Conservation (phyloP, 1,284 basidiomycete species). For the Ustilago esculenta region DNA sequence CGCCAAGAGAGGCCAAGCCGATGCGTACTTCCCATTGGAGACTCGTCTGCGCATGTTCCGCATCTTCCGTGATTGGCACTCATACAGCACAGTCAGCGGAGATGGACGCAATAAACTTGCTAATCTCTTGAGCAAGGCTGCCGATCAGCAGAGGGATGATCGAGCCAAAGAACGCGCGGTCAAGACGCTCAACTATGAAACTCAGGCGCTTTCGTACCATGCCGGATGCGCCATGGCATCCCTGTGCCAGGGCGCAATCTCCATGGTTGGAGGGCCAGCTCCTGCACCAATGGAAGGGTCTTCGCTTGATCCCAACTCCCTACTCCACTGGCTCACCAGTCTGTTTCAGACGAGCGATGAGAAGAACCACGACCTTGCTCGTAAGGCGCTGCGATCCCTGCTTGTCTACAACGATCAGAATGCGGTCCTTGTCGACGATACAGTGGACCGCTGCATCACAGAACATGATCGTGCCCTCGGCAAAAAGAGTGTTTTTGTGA, state of each 20-base stretch:
- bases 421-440: slow-evolving; percentile 75
- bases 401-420: slow-evolving; percentile 75
- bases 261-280: slow-evolving; percentile 74
- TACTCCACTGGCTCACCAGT: slow-evolving; percentile 70
- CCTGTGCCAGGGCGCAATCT: slow-evolving; percentile 69
- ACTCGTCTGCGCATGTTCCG: slow-evolving; percentile 83
- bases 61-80: slow-evolving; percentile 93
- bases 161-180: slow-evolving; percentile 64
- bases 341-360: slow-evolving; percentile 68
- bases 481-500: slow-evolving; percentile 77
- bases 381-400: slow-evolving; percentile 79
- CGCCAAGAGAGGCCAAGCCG: slow-evolving; percentile 76
- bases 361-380: slow-evolving; percentile 68
- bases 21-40: slow-evolving; percentile 79
- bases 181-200: slow-evolving; percentile 72
- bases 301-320: slow-evolving; percentile 67
- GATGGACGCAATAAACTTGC: slow-evolving; percentile 78
- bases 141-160: slow-evolving; percentile 70
- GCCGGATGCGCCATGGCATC: slow-evolving; percentile 77
- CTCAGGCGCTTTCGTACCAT: slow-evolving; percentile 75
- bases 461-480: slow-evolving; percentile 69
- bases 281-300: slow-evolving; percentile 82
- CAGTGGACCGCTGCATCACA: slow-evolving; percentile 79
- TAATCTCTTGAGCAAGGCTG: slow-evolving; percentile 78
- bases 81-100: slow-evolving; percentile 80